These are phyloP conservation scores for Drosera capensis DNA, from an alignment of 148 eudicot species.

Conservation along the genomic window DNA sequence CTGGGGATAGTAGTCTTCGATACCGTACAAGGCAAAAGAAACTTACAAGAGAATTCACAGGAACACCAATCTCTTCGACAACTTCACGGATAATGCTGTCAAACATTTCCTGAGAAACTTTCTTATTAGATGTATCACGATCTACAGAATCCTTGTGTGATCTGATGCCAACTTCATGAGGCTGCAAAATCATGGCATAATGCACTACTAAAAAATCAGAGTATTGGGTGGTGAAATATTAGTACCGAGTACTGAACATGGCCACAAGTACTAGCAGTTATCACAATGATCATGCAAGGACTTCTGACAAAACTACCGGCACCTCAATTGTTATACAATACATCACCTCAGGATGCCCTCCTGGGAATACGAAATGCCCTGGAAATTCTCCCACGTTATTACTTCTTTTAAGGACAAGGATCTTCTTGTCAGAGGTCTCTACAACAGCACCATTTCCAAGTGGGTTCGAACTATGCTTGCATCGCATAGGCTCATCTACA, in stretches of 20 bases:
- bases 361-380: conserved; percentile 87
- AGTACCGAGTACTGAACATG: no score
- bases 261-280: no score
- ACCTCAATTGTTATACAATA: neutral
- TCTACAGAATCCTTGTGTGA: conserved; percentile 22
- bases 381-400: conserved; percentile 89
- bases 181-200: no score
- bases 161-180: conserved; percentile 52
- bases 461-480: conserved; percentile 87
- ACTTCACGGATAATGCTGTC: conserved; percentile 81
- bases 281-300: no score
- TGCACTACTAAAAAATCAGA: no score
- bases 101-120: conserved; percentile 83
- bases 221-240: no score
- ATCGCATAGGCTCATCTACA: conserved; percentile 53
- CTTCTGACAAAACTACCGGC: neutral
- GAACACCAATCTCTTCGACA: conserved; percentile 92
- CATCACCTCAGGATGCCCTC: conserved; percentile 96
- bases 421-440: conserved; percentile 56
- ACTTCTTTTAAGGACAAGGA: conserved; percentile 82
- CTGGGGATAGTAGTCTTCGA: no score
- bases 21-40: conserved; percentile 6
- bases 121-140: conserved; percentile 17
- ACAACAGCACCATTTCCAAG: conserved; percentile 88
- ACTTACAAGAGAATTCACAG: conserved; percentile 56